These are phyloP conservation scores for Epicoccum sorghinum DNA, from an alignment of 2,329 filamentous ascomycete species.

Conservation along the genomic window DNA sequence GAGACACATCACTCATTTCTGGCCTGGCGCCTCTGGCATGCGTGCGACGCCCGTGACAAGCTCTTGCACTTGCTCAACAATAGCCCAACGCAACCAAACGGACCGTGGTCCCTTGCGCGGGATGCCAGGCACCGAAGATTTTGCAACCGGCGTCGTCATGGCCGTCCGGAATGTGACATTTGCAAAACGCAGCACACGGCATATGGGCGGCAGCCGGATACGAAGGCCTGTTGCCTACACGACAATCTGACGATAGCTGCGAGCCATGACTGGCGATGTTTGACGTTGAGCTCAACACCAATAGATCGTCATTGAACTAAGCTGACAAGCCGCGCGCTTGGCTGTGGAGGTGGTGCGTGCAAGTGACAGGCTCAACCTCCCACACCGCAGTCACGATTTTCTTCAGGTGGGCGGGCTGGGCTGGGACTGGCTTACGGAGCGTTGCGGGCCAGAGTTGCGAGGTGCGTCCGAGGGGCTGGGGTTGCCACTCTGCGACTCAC, in stretches of 20 bases:
- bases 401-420: slow-evolving; percentile 12
- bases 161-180: slow-evolving; percentile 9
- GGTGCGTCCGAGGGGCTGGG: slow-evolving; percentile 22
- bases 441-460: slow-evolving; percentile 21
- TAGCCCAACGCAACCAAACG: not conserved
- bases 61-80: not conserved
- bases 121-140: slow-evolving; percentile 8
- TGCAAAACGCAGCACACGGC: slow-evolving; percentile 10
- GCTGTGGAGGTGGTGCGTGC: slow-evolving; percentile 20
- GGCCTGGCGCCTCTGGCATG: not conserved
- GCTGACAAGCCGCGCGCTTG: slow-evolving; percentile 12
- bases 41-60: slow-evolving; percentile 8
- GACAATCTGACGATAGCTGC: slow-evolving; percentile 1
- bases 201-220: slow-evolving; percentile 1
- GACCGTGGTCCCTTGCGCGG: slow-evolving; percentile 6
- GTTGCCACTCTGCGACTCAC: slow-evolving; percentile 22
- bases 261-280: slow-evolving; percentile 14
- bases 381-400: slow-evolving; percentile 12
- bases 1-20: slow-evolving; percentile 8
- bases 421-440: slow-evolving; percentile 25
- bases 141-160: slow-evolving; percentile 7
- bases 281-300: slow-evolving; percentile 18
- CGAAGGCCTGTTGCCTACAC: slow-evolving; percentile 4
- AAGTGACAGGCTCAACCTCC: slow-evolving; percentile 18
- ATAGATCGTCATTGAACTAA: slow-evolving; percentile 2